Evolutionary conservation across 73 alveolate genomes (phyloP).

Genomic region (Symbiodinium pilosum): DNA sequence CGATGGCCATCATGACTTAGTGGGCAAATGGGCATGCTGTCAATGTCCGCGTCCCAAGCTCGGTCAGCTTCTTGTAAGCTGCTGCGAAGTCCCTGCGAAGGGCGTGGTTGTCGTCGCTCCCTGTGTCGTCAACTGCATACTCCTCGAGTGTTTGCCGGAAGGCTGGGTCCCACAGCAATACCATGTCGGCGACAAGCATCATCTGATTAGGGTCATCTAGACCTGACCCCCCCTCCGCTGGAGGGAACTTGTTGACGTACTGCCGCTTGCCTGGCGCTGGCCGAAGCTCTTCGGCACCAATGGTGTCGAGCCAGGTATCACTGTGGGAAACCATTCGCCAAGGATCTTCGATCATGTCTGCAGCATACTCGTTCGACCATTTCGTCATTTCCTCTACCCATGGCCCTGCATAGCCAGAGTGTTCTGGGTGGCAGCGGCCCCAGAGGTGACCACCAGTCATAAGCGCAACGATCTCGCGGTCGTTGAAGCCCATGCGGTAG

Average conservation of each 20-base stretch:
- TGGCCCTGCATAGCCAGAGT: conserved; percentile 77
- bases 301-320: neutral
- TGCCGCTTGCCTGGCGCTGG: conserved; percentile 16
- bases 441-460: conserved; percentile 94
- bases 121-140: conserved; percentile 8
- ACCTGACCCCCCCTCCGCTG: conserved; percentile 8
- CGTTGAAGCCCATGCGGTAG: conserved; percentile 94
- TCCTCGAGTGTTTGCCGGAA: conserved; percentile 10
- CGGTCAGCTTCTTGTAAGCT: conserved; percentile 89
- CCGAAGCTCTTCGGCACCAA: neutral
- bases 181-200: conserved; percentile 21
- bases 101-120: conserved; percentile 50
- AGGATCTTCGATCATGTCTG: conserved; percentile 30
- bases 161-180: conserved; percentile 2
- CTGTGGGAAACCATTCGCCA: neutral
- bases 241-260: conserved; percentile 2
- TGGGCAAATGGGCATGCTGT: neutral
- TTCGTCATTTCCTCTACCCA: conserved; percentile 71
- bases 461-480: conserved; percentile 94
- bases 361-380: conserved; percentile 51
- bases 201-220: neutral
- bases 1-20: neutral
- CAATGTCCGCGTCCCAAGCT: conserved; percentile 42
- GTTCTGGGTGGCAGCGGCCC: conserved; percentile 88
- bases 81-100: conserved; percentile 64